phyloP scores from a whole-genome alignment of 345 rosid genomes.

The Erucastrum elatum region DNA sequence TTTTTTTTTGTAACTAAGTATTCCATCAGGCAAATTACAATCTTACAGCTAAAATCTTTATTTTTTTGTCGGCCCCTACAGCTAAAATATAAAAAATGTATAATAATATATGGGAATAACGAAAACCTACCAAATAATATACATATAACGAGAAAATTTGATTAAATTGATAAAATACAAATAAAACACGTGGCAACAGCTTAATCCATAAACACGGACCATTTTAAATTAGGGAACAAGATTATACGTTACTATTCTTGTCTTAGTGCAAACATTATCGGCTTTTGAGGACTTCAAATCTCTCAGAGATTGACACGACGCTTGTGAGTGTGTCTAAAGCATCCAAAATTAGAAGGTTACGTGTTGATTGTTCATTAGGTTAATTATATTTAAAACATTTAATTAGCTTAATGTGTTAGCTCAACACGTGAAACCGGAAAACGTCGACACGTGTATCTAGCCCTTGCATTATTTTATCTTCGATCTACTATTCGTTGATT shows the following conservation, averaged over 20 bases:
- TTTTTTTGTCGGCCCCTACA: too few species aligned
- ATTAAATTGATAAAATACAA: constrained; percentile 10
- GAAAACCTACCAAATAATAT: constrained; percentile 12
- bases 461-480: constrained; percentile 20
- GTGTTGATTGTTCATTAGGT: constrained; percentile 18
- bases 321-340: constrained; percentile 38
- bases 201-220: constrained; percentile 18
- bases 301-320: constrained; percentile 31
- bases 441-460: constrained; percentile 25
- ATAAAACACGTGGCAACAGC: constrained; percentile 26
- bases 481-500: constrained; percentile 36
- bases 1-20: too few species aligned
- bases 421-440: constrained; percentile 31
- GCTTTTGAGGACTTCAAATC: constrained; percentile 34
- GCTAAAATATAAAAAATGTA: too few species aligned
- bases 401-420: constrained; percentile 18
- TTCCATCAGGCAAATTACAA: background rate
- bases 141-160: constrained; percentile 12
- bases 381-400: background rate
- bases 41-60: too few species aligned
- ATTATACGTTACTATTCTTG: constrained; percentile 26
- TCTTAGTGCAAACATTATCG: constrained; percentile 36
- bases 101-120: background rate
- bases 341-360: constrained; percentile 20
- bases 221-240: constrained; percentile 22